Evolutionary conservation across 129 eudicot genomes (phyloP), one percentile per base, ranked within the genome.

Genomic region (Flaveria trinervia): DNA sequence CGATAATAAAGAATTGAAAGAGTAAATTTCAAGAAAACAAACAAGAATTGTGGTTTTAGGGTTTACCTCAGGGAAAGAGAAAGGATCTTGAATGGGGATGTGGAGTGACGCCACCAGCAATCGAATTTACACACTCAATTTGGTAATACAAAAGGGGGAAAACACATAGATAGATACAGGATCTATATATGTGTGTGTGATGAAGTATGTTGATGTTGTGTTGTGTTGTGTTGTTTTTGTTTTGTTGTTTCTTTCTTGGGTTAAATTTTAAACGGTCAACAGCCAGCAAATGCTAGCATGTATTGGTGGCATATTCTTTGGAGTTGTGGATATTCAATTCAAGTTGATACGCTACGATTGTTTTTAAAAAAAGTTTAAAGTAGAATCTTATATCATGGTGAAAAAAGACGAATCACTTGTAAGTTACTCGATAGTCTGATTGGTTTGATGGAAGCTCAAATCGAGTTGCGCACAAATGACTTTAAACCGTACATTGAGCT

Each of bases 281-380:
- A 67, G 79, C 54, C 79, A 73, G 70, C 79, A 41, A 33, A 78
- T 28, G 16, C 18, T 59, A 7, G 71, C 65, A 36, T 49, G 43
- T 49, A 23, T 22, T 65, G 68, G 64, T 26, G 79, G 84, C 80
- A 80, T 80, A 80, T 80, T 80, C 84, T 80, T 56, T 80, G 18
- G 70, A 68, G 20, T 5, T 26, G 57, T 55, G 79, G 84, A 73
- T 74, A 80, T 80, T 80, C 75, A 67, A 73, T 45, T 20, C 46
- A 72, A 70, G 65, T 16, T 49, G 12, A 60, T 78, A 41, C 14
- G 7, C 54, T 51, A 52, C 25, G 74, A 10, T 72, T 72, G 45
- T 9, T 13, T 78, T 70, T 12, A 1, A 20, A 71, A 71, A 45
- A 15, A 20, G 11, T 57, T 57, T 36, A 36, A 36, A 36, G 41